Evolutionary conservation across 2,329 filamentous ascomycete species (phyloP).

Genomic region (Claviceps sp.): DNA sequence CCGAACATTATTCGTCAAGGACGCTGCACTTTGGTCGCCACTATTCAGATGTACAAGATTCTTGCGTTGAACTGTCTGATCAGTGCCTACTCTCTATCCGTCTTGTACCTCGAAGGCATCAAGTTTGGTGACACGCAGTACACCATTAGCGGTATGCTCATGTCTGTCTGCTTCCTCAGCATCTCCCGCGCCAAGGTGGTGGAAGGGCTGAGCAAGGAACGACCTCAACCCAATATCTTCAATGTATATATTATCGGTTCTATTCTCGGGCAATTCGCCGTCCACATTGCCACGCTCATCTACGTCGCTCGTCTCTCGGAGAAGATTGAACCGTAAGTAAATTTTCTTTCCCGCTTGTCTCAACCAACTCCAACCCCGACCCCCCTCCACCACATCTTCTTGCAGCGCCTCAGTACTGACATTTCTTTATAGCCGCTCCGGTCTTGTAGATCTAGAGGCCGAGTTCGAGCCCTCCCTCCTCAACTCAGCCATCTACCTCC

Average conservation of each 20-base stretch:
- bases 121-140: slow-evolving; percentile 98
- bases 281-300: slow-evolving; percentile 87
- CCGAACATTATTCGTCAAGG: slow-evolving; percentile 98
- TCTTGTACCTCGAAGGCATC: slow-evolving; percentile 94
- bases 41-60: slow-evolving; percentile 99
- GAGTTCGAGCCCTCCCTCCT: slow-evolving; percentile 88
- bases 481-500: slow-evolving; percentile 91
- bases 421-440: slow-evolving; percentile 27
- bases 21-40: slow-evolving; percentile 91
- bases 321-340: slow-evolving; percentile 61
- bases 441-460: slow-evolving; percentile 75
- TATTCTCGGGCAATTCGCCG: slow-evolving; percentile 90
- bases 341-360: slow-evolving; percentile 12
- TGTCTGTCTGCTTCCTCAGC: slow-evolving; percentile 98
- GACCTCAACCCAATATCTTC: slow-evolving; percentile 97
- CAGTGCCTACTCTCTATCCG: slow-evolving; percentile 90
- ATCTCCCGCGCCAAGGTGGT: slow-evolving; percentile 97
- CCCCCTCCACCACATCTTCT: neutral
- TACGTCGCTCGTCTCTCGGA: slow-evolving; percentile 89
- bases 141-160: slow-evolving; percentile 97
- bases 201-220: slow-evolving; percentile 89
- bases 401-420: slow-evolving; percentile 13
- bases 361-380: neutral
- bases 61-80: slow-evolving; percentile 95
- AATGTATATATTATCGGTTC: slow-evolving; percentile 98